phyloP scores from a whole-genome alignment of 192 early-diverging fungal species.

The Gamsiella multidivaricata region DNA sequence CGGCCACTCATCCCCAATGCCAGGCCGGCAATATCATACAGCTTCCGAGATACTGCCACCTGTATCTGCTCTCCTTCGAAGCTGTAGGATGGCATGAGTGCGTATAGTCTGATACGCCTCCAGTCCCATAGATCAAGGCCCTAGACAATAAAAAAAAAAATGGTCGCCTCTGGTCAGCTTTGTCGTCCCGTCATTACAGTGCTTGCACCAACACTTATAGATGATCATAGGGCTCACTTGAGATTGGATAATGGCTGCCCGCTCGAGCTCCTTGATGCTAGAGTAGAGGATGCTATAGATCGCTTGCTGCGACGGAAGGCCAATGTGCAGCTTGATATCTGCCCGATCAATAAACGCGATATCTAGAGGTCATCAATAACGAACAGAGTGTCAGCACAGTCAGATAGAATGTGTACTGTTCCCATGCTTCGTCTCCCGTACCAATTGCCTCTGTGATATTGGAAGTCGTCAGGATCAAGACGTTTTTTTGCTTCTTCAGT shows the following conservation, averaged over 20 bases:
- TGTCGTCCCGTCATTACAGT: background rate
- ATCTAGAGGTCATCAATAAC: slow-evolving; percentile 43
- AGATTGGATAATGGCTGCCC: slow-evolving; percentile 55
- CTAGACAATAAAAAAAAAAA: no score
- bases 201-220: background rate
- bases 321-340: slow-evolving; percentile 71
- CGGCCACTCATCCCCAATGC: slow-evolving; percentile 60
- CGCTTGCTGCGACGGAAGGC: slow-evolving; percentile 61
- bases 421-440: no score
- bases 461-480: slow-evolving; percentile 76
- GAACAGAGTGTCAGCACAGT: no score
- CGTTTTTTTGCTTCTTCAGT: slow-evolving; percentile 66
- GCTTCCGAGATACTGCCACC: background rate
- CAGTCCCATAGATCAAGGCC: no score
- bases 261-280: slow-evolving; percentile 64
- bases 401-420: no score
- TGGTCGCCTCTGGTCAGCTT: no score
- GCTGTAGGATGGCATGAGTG: no score
- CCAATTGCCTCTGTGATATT: slow-evolving; percentile 78
- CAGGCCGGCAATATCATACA: slow-evolving; percentile 16
- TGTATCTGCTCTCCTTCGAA: background rate
- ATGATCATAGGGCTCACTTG: background rate
- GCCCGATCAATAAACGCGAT: slow-evolving; percentile 72
- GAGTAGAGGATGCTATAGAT: slow-evolving; percentile 67
- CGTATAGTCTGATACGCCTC: no score